phyloP scores from a whole-genome alignment of 495 filamentous ascomycete species.

The Neurospora sp. region DNA sequence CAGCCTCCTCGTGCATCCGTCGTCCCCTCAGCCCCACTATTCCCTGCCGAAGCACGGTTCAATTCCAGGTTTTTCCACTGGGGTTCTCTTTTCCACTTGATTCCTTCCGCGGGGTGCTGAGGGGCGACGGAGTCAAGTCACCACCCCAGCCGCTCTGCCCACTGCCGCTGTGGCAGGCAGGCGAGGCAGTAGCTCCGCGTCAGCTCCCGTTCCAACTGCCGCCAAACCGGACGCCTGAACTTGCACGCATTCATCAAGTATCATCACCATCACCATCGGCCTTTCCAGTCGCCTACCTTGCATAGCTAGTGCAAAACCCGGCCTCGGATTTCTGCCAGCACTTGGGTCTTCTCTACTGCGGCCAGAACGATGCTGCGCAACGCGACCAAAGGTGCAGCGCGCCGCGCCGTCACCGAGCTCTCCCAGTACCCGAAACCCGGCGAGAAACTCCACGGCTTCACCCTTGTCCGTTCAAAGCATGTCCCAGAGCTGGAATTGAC shows the following conservation, averaged over 20 bases:
- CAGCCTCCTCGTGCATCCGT: not conserved
- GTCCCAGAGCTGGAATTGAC: constrained; percentile 90
- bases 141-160: not conserved
- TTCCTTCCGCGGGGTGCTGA: not conserved
- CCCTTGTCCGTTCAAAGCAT: constrained; percentile 73
- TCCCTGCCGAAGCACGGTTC: not conserved
- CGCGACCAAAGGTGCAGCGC: constrained; percentile 38
- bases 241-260: not conserved
- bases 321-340: not conserved
- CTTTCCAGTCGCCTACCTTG: not conserved
- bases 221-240: not conserved
- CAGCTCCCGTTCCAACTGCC: not conserved
- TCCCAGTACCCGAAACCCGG: constrained; percentile 64
- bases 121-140: not conserved
- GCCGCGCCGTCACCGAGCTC: constrained; percentile 60
- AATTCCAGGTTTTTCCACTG: not conserved
- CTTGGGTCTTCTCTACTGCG: not conserved
- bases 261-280: not conserved
- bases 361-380: constrained; percentile 38
- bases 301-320: not conserved
- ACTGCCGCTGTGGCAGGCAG: not conserved
- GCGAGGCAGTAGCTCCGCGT: not conserved
- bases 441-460: constrained; percentile 87
- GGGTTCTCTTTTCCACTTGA: not conserved
- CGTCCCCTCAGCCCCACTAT: not conserved